These are phyloP conservation scores for Glycine tomentella DNA, from an alignment of 306 rosid species.

Conservation along the genomic window DNA sequence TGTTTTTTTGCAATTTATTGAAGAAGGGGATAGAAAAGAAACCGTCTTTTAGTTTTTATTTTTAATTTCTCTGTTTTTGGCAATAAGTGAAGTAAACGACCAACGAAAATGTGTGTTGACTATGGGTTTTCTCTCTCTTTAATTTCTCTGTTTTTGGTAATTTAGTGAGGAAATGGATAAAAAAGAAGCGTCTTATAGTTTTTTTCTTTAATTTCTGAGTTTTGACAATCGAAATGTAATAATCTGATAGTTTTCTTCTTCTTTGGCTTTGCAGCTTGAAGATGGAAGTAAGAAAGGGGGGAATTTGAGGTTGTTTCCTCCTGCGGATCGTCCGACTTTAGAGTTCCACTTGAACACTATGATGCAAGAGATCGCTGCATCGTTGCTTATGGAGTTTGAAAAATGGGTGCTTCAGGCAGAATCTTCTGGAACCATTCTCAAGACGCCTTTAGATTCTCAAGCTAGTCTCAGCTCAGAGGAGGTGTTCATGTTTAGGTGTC, in stretches of 20 bases:
- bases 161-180: background rate
- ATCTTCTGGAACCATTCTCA: constrained; percentile 93
- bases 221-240: background rate
- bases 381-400: constrained; percentile 93
- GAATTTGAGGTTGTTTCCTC: constrained; percentile 89
- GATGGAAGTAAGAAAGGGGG: constrained; percentile 83
- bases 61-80: background rate
- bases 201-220: background rate
- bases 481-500: constrained; percentile 99
- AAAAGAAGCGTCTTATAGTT: no score
- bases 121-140: background rate
- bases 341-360: constrained; percentile 91
- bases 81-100: no score
- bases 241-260: background rate
- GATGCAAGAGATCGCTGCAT: constrained; percentile 98
- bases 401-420: constrained; percentile 98
- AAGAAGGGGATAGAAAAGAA: background rate
- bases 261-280: constrained; percentile 69
- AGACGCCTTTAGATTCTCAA: constrained; percentile 98
- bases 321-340: constrained; percentile 80
- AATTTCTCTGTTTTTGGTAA: background rate
- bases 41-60: no score
- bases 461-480: constrained; percentile 99
- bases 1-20: background rate
- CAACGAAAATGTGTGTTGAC: background rate